A percentile compares a stretch with the other conserved stretches of the same genome.
These are phyloP conservation scores for Iodosphaeria phyllophila DNA, from an alignment of 2,329 filamentous ascomycete species.

Conservation along the genomic window DNA sequence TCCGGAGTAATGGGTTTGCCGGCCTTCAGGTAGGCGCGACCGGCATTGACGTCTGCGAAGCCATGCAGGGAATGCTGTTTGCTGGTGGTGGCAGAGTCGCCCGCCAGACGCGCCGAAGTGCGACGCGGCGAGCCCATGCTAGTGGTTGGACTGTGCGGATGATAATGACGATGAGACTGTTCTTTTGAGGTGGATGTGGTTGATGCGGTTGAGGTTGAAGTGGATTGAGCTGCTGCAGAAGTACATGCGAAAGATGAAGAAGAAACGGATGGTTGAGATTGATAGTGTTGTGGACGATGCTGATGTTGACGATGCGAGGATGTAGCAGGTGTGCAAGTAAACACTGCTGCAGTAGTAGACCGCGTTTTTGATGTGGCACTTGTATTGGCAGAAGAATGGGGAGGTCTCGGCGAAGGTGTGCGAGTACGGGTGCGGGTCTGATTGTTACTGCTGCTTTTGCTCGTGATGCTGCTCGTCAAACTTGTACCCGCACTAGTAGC, in stretches of 20 bases:
- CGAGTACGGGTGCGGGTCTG: slow-evolving; percentile 42
- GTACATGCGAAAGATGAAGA: no score
- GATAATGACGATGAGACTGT: no score
- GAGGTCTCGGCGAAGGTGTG: no score
- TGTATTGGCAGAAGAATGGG: no score
- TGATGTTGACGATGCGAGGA: slow-evolving; percentile 5
- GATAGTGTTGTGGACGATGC: slow-evolving; percentile 10
- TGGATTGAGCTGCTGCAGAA: no score
- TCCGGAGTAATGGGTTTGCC: slow-evolving; percentile 59
- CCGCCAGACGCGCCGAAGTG: slow-evolving; percentile 25
- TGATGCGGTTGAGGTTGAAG: slow-evolving; percentile 23
- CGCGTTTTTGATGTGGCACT: no score
- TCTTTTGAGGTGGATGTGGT: slow-evolving; percentile 30
- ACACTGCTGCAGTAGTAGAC: no score
- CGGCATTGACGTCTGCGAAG: slow-evolving; percentile 10
- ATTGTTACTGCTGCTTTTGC: slow-evolving; percentile 16
- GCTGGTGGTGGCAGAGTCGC: slow-evolving; percentile 23
- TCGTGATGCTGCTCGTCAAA: no score
- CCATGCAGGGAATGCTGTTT: slow-evolving; percentile 15
- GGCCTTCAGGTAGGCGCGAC: slow-evolving; percentile 16
- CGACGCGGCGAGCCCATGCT: slow-evolving; percentile 27
- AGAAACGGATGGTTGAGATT: slow-evolving; percentile 8
- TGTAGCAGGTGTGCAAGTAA: no score
- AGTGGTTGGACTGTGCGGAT: no score
- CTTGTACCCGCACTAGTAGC: no score